Base-by-base conservation (phyloP, 202 grass and related monocot genomes). In the Cymbopogon flexuosus region DNA sequence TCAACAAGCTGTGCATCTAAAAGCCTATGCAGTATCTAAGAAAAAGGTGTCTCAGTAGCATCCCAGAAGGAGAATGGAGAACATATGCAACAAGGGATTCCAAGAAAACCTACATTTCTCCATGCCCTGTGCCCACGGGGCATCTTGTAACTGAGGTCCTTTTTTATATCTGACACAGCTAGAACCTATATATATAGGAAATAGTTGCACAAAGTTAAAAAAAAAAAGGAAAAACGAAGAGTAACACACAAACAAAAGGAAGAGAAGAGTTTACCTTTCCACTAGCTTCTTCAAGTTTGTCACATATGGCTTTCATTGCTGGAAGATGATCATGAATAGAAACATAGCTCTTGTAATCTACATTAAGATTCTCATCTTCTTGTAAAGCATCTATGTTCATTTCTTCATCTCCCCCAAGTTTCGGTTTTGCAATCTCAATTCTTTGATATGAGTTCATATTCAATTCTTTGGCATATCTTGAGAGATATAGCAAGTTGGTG, bases 251-350 rank as follows among this genome's bases (percentile, higher is more conserved):
- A 23, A 49, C 41, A 63, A 61, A 51, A 69, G 62, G 37, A 65
- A 52, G 73, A 64, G 39, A 37, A 84, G 12, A 56, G 45, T 75
- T 82, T 46, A 97, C 91, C 94, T 97, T 92, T 85, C 76, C 94
- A 66, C 77, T 88, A 64, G 87, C 89, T 87, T 87, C 62, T 82
- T 94, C 94, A 62, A 97, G 94, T 81, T 92, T 94, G 66, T 92
- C 87, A 72, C 94, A 97, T 85, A 97, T 87, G 16, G 81, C 88
- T 85, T 94, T 91, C 89, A 97, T 97, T 84, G 81, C 89, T 76
- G 89, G 89, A 78, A 91, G 80, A 78, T 80, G 90, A 79, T 97
- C 86, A 78, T 90, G 88, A 79, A 97, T 62, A 10, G 83, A 87
- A 51, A 92, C 57, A 78, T 89, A 89, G 39, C 83, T 86, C 57